Evolutionary conservation across 2,329 filamentous ascomycete genomes (phyloP).

Genomic region (Aureobasidium pullulans): DNA sequence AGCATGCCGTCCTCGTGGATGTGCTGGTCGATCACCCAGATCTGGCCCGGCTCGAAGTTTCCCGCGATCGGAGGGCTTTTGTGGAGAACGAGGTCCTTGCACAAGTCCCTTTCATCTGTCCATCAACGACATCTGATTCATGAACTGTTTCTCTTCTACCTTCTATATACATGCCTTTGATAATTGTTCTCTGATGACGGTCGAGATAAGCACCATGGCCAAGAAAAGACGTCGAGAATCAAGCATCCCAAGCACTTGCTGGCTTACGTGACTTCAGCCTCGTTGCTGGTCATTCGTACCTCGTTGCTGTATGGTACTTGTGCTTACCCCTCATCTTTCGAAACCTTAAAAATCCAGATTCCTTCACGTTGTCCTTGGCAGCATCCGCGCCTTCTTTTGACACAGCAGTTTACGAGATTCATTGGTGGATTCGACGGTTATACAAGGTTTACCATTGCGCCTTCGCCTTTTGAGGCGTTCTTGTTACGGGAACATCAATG

Average conservation of each 20-base stretch:
- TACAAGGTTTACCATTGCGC: neutral
- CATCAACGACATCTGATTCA: neutral
- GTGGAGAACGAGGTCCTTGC: neutral
- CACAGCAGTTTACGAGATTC: neutral
- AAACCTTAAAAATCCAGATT: neutral
- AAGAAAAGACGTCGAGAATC: neutral
- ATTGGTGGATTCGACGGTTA: conserved; percentile 2
- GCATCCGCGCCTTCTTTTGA: neutral
- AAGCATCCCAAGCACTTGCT: neutral
- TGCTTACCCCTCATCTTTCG: neutral
- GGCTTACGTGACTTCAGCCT: neutral
- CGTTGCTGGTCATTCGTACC: neutral
- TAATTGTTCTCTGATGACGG: neutral
- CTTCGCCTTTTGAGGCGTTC: neutral
- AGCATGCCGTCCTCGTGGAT: neutral
- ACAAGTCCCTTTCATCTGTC: neutral
- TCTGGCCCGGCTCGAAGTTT: neutral
- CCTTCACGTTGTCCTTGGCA: neutral
- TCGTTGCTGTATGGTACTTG: neutral
- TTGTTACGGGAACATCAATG: neutral
- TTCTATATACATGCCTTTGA: neutral
- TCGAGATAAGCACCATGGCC: neutral
- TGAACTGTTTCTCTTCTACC: neutral
- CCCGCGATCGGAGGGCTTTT: too few relatives aligned
- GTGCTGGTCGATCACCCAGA: neutral